These are phyloP conservation scores for Dictyophora rubrovolvata DNA, from an alignment of 768 basidiomycete species.

Conservation along the genomic window DNA sequence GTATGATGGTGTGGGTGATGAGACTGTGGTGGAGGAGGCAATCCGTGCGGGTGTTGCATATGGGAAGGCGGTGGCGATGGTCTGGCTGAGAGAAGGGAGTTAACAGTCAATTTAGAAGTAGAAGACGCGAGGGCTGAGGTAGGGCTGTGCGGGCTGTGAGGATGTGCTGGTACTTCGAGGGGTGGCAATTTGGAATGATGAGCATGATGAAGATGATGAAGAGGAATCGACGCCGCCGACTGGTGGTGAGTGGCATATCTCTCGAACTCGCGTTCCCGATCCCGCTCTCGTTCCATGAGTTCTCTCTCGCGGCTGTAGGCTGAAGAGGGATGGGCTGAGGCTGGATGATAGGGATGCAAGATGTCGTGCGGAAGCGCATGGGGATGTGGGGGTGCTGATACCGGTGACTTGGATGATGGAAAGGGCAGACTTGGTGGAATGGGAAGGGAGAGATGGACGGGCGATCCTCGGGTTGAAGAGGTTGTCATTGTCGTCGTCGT, in stretches of 20 bases:
- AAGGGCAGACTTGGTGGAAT: constrained; percentile 25
- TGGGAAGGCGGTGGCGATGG: neutral
- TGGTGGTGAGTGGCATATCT: neutral
- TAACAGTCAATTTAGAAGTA: neutral
- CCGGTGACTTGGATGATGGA: constrained; percentile 13
- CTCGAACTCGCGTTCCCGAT: neutral
- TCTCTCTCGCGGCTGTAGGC: neutral
- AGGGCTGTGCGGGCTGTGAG: neutral
- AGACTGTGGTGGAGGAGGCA: constrained; percentile 11
- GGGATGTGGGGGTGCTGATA: constrained; percentile 3
- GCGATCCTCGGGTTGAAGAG: neutral
- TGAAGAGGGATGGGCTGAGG: constrained; percentile 2
- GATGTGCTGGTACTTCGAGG: neutral
- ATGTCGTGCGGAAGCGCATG: neutral
- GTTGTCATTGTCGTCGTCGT: neutral
- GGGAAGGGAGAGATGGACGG: constrained; percentile 18
- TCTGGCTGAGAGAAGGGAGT: neutral
- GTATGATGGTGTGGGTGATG: constrained; percentile 29
- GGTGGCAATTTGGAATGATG: neutral
- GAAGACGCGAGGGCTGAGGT: neutral
- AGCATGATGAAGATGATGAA: neutral
- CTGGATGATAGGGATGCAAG: constrained; percentile 9
- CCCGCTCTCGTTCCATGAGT: neutral
- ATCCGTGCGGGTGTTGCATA: neutral
- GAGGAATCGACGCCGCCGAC: neutral